Percentiles rank a stretch among this genome's conserved stretches.
Conservation (phyloP, 257 asterid species). For the Coffea eugenioides region DNA sequence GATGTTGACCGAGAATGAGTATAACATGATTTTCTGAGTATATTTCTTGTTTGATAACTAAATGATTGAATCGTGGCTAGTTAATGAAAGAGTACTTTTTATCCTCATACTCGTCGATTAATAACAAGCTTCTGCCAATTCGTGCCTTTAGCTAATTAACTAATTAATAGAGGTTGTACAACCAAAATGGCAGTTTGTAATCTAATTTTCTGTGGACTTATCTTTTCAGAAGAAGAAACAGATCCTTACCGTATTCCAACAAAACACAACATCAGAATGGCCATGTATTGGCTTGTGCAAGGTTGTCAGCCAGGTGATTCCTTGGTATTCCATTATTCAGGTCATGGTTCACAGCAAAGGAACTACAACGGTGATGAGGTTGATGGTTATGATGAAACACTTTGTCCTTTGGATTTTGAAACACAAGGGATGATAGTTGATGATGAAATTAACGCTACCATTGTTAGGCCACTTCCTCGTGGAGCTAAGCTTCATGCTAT, state of each 20-base stretch:
- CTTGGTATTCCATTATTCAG: constrained; percentile 85
- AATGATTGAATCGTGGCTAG: not conserved
- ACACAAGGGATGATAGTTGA: constrained; percentile 83
- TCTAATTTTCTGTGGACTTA: constrained; percentile 22
- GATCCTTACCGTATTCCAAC: constrained; percentile 84
- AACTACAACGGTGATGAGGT: constrained; percentile 84
- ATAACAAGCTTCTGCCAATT: not conserved
- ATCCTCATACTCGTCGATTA: not conserved
- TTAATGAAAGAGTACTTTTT: not conserved
- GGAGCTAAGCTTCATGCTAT: constrained; percentile 95
- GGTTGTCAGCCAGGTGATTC: constrained; percentile 95
- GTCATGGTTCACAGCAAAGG: constrained; percentile 86
- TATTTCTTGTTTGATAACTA: not conserved
- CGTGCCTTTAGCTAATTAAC: not conserved
- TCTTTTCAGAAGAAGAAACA: constrained; percentile 72
- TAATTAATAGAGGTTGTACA: not conserved
- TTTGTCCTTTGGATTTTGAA: constrained; percentile 78
- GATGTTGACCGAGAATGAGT: not conserved
- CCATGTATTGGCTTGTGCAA: constrained; percentile 86
- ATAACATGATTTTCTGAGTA: not conserved
- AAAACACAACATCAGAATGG: constrained; percentile 86
- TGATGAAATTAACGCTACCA: constrained; percentile 69
- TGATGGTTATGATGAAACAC: constrained; percentile 94
- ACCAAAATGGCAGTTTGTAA: constrained; percentile 16
- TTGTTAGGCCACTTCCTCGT: constrained; percentile 78